Conservation (phyloP, 345 rosid species). For the Gossypium thurberi region DNA sequence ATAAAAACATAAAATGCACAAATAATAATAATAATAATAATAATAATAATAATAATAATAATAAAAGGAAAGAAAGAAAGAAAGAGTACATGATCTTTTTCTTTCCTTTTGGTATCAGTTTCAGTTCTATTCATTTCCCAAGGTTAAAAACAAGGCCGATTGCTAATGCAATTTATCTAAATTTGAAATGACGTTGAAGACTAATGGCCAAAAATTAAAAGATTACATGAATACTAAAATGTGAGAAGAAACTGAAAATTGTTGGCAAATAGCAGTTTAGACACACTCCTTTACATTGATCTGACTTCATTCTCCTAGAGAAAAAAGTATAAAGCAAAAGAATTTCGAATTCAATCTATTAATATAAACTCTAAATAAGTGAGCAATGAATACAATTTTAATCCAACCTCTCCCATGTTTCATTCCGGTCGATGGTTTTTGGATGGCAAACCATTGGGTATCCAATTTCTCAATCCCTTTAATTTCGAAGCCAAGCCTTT, state of each 20-base stretch:
- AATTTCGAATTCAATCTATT: not conserved
- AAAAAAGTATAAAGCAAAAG: not conserved
- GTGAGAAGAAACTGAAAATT: not conserved
- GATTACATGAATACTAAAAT: not conserved
- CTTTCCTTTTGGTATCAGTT: not conserved
- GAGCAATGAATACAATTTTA: not conserved
- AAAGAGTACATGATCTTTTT: not conserved
- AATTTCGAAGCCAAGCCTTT: constrained; percentile 72
- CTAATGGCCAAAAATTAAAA: not conserved
- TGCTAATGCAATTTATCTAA: not conserved
- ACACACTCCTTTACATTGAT: not conserved
- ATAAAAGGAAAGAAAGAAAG: not conserved
- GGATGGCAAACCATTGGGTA: constrained; percentile 71
- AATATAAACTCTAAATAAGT: not conserved
- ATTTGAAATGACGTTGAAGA: not conserved
- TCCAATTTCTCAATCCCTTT: constrained; percentile 89
- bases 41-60: not conserved
- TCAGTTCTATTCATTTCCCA: not conserved
- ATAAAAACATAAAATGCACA: not conserved
- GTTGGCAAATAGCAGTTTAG: not conserved
- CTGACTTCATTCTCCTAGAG: not conserved
- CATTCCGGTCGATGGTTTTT: constrained; percentile 54
- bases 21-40: too few species aligned
- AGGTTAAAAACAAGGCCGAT: not conserved
- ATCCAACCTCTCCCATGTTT: constrained; percentile 59